These are phyloP conservation scores for Pseudoperonospora humuli DNA, from an alignment of 352 stramenopile species.

Conservation along the genomic window DNA sequence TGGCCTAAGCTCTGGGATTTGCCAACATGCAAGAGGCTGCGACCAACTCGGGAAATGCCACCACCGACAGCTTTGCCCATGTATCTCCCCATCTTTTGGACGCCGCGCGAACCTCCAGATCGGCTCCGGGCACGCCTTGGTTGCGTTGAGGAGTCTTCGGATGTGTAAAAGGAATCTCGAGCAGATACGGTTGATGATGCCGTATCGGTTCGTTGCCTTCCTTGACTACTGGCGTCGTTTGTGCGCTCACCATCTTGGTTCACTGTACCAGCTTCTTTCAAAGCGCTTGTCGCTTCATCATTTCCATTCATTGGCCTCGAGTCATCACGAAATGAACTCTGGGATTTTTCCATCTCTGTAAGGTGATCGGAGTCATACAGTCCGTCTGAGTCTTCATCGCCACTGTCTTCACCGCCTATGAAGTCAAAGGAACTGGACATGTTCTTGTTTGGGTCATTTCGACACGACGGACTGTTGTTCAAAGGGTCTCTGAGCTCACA, in stretches of 20 bases:
- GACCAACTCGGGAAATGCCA: slow-evolving; percentile 70
- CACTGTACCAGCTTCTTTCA: slow-evolving; percentile 17
- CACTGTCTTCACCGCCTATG: slow-evolving; percentile 74
- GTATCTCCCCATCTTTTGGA: slow-evolving; percentile 72
- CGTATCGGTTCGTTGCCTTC: slow-evolving; percentile 7
- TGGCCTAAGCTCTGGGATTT: slow-evolving; percentile 34
- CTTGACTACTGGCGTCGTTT: slow-evolving; percentile 7
- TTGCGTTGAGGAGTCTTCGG: slow-evolving; percentile 6
- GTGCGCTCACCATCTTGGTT: slow-evolving; percentile 13
- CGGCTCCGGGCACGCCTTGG: slow-evolving; percentile 14
- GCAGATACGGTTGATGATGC: slow-evolving; percentile 7
- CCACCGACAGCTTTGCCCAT: slow-evolving; percentile 72
- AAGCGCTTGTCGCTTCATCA: slow-evolving; percentile 26
- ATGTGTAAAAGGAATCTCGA: slow-evolving; percentile 18
- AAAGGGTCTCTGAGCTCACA: slow-evolving; percentile 38
- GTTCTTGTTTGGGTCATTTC: slow-evolving; percentile 30
- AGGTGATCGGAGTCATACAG: slow-evolving; percentile 66
- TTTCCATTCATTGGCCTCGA: slow-evolving; percentile 20
- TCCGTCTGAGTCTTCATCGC: slow-evolving; percentile 61
- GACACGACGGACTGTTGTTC: slow-evolving; percentile 71
- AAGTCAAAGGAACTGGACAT: slow-evolving; percentile 74
- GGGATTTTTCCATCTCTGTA: slow-evolving; percentile 62
- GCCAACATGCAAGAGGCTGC: slow-evolving; percentile 65
- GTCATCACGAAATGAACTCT: slow-evolving; percentile 39
- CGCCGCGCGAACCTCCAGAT: slow-evolving; percentile 32